A percentile compares a stretch with the other conserved stretches of the same genome.
phyloP scores from a whole-genome alignment of 805 yeast genomes.

The Metschnikowia continentalis region DNA sequence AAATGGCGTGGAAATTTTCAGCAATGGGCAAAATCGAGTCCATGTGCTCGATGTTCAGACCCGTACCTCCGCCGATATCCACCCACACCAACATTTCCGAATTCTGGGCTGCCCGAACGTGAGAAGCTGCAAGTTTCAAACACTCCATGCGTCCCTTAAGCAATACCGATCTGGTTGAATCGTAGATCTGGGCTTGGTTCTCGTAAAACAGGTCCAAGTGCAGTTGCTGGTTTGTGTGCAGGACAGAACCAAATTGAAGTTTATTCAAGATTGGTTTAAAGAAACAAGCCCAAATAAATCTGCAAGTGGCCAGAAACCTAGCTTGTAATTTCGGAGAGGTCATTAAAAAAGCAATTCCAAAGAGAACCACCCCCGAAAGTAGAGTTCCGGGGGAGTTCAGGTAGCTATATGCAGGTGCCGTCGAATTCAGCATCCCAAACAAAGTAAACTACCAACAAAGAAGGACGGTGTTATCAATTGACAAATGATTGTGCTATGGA shows the following conservation, averaged over 20 bases:
- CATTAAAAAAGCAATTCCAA: neutral
- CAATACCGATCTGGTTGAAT: slow-evolving; percentile 60
- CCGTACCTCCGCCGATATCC: slow-evolving; percentile 87
- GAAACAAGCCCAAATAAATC: slow-evolving; percentile 50
- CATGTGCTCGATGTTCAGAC: slow-evolving; percentile 77
- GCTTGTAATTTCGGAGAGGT: neutral
- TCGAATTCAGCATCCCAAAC: neutral
- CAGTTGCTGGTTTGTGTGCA: slow-evolving; percentile 40
- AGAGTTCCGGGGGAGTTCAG: neutral
- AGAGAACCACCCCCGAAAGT: neutral
- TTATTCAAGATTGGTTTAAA: slow-evolving; percentile 49
- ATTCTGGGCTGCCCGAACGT: slow-evolving; percentile 36
- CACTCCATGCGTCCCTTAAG: slow-evolving; percentile 70
- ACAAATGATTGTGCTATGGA: too few species aligned
- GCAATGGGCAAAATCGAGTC: slow-evolving; percentile 46
- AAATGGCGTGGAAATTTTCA: slow-evolving; percentile 56
- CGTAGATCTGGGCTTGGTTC: slow-evolving; percentile 75
- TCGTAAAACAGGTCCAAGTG: slow-evolving; percentile 68
- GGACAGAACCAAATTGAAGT: neutral
- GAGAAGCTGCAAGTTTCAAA: slow-evolving; percentile 54
- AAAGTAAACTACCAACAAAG: neutral
- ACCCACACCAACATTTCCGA: slow-evolving; percentile 53
- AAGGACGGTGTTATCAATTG: neutral
- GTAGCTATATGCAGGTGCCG: neutral
- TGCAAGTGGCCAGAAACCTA: slow-evolving; percentile 23